Evolutionary conservation across 2,329 filamentous ascomycete genomes (phyloP).

Genomic region (Aspergillus sclerotialis): DNA sequence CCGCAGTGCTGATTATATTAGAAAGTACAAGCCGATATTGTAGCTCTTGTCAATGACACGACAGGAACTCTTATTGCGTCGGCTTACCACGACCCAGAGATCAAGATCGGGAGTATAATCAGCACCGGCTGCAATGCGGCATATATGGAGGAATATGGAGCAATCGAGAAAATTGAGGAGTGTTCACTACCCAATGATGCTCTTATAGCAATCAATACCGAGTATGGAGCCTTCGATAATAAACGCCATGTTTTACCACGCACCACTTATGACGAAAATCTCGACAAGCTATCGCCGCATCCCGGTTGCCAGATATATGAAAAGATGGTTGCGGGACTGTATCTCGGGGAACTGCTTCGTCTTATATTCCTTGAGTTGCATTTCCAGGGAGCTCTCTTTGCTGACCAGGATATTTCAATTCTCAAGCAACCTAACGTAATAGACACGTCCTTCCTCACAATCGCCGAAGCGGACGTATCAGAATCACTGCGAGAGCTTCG

Average conservation of each 20-base stretch:
- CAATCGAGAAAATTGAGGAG: slow-evolving; percentile 78
- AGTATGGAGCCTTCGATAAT: slow-evolving; percentile 91
- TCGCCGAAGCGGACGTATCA: slow-evolving; percentile 85
- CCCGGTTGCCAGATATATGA: slow-evolving; percentile 90
- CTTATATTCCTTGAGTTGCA: slow-evolving; percentile 76
- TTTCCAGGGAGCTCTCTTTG: slow-evolving; percentile 69
- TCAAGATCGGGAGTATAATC: slow-evolving; percentile 91
- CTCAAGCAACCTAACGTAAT: slow-evolving; percentile 76
- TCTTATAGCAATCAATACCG: slow-evolving; percentile 87
- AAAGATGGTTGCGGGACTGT: slow-evolving; percentile 92
- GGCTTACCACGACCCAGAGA: slow-evolving; percentile 76
- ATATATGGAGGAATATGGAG: slow-evolving; percentile 82
- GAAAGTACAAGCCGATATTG: slow-evolving; percentile 77
- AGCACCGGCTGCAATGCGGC: slow-evolving; percentile 93
- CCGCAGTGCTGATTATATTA: slow-evolving; percentile 25
- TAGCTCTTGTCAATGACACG: slow-evolving; percentile 87
- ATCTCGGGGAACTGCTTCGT: slow-evolving; percentile 87
- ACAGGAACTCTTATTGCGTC: slow-evolving; percentile 90
- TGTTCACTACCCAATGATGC: slow-evolving; percentile 68
- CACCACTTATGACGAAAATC: slow-evolving; percentile 63
- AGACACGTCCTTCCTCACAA: slow-evolving; percentile 83
- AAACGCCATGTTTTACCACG: slow-evolving; percentile 73
- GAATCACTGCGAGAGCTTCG: slow-evolving; percentile 82
- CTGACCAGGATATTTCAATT: slow-evolving; percentile 67
- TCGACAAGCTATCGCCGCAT: slow-evolving; percentile 82